A percentile compares a stretch with the other conserved stretches of the same genome.
phyloP scores from a whole-genome alignment of 495 filamentous ascomycete species.

The Aspergillus bridgeri region DNA sequence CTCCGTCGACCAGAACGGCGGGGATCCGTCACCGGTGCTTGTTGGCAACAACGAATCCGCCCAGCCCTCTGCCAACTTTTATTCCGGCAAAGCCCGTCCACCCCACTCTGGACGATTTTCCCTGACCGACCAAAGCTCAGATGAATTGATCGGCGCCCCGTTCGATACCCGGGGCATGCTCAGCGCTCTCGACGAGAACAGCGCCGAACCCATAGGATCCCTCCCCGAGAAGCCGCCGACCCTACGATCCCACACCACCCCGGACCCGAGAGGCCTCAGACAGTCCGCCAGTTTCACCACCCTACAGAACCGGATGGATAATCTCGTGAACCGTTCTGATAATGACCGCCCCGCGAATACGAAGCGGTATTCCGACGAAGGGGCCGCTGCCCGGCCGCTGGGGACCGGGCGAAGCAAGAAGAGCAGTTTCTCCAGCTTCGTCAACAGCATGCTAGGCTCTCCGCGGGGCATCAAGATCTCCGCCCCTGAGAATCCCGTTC shows the following conservation, averaged over 20 bases:
- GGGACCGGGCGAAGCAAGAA: conserved; percentile 73
- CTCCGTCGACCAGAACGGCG: conserved; percentile 46
- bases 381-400: conserved; percentile 53
- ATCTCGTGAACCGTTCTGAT: conserved; percentile 34
- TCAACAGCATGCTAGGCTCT: conserved; percentile 88
- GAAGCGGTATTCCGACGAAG: conserved; percentile 86
- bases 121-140: conserved; percentile 59
- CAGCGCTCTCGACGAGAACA: conserved; percentile 57
- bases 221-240: conserved; percentile 43
- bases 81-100: conserved; percentile 30
- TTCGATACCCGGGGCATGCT: conserved; percentile 69
- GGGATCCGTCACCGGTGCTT: conserved; percentile 46
- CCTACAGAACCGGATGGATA: conserved; percentile 57
- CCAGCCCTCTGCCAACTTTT: conserved; percentile 30
- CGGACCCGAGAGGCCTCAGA: conserved; percentile 61
- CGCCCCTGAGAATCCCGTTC: conserved; percentile 92
- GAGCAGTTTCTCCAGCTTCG: conserved; percentile 88
- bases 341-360: conserved; percentile 48
- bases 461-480: conserved; percentile 91
- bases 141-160: conserved; percentile 68
- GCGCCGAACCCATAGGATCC: conserved; percentile 47
- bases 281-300: conserved; percentile 80
- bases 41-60: conserved; percentile 40
- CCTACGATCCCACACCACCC: conserved; percentile 54
- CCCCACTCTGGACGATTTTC: conserved; percentile 45